These are phyloP conservation scores for Colletotrichum graminicola DNA, from an alignment of 2,329 filamentous ascomycete species.

Conservation along the genomic window DNA sequence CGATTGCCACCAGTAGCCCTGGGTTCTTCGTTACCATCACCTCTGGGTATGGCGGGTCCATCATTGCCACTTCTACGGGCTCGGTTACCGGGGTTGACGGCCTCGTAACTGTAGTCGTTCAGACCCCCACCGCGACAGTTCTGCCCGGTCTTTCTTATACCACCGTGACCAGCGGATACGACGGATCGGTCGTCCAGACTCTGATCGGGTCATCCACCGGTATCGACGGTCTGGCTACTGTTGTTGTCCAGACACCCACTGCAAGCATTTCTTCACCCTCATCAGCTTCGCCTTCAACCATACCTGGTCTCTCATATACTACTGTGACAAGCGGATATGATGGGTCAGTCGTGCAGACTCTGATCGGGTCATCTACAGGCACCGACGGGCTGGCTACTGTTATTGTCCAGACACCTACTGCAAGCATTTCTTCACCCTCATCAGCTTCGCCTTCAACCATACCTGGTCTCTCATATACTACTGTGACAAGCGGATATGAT, in stretches of 20 bases:
- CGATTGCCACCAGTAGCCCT: neutral
- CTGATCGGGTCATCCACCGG: neutral
- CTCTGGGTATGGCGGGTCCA: conserved; percentile 15
- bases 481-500: neutral
- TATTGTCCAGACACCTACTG: conserved; percentile 16
- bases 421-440: no score
- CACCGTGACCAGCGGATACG: conserved; percentile 1
- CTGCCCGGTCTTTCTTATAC: neutral
- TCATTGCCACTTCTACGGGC: conserved; percentile 14
- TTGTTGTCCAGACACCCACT: conserved; percentile 19
- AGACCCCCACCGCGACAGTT: neutral
- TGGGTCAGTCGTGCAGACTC: conserved; percentile 11
- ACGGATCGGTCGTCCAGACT: conserved; percentile 7
- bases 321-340: neutral
- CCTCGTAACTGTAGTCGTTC: conserved; percentile 20
- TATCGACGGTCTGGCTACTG: conserved; percentile 18
- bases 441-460: neutral
- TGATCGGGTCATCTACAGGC: neutral
- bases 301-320: neutral
- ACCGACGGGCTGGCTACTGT: conserved; percentile 18
- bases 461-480: neutral
- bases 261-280: neutral
- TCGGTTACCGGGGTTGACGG: conserved; percentile 6
- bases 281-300: no score
- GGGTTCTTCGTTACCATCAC: neutral